Conservation (phyloP, 2,329 filamentous ascomycete genomes). For the Cladosporium oxysporum region DNA sequence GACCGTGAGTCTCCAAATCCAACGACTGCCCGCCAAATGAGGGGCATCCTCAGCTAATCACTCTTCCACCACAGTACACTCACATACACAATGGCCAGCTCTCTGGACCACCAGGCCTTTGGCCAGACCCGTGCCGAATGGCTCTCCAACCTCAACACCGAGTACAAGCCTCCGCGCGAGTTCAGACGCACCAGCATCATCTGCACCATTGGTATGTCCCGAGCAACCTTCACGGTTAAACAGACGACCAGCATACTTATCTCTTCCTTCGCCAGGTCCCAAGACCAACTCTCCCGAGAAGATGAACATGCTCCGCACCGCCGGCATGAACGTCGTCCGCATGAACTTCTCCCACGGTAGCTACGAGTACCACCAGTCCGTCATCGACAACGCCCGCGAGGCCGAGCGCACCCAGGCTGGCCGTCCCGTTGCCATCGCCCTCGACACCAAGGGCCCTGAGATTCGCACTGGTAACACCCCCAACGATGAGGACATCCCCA, state of each 20-base stretch:
- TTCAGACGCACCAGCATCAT: slow-evolving; percentile 98
- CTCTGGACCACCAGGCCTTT: slow-evolving; percentile 78
- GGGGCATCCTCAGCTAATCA: slow-evolving; percentile 19
- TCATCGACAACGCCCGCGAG: slow-evolving; percentile 91
- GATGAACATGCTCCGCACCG: slow-evolving; percentile 86
- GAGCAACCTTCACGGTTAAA: not conserved
- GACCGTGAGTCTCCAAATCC: slow-evolving; percentile 8
- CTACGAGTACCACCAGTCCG: slow-evolving; percentile 96
- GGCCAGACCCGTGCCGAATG: slow-evolving; percentile 72
- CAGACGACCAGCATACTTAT: not conserved
- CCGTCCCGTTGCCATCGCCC: slow-evolving; percentile 91
- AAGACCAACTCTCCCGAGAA: slow-evolving; percentile 98
- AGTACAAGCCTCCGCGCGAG: slow-evolving; percentile 81
- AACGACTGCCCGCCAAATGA: slow-evolving; percentile 10
- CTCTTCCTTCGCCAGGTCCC: slow-evolving; percentile 56
- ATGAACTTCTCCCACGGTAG: slow-evolving; percentile 99
- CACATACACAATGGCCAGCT: slow-evolving; percentile 60
- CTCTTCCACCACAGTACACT: slow-evolving; percentile 6
- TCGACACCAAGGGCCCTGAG: slow-evolving; percentile 82
- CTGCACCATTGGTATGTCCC: slow-evolving; percentile 78
- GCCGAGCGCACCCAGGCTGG: slow-evolving; percentile 77
- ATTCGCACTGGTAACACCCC: slow-evolving; percentile 80
- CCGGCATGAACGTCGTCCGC: slow-evolving; percentile 95
- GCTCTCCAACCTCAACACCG: slow-evolving; percentile 81
- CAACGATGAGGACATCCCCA: slow-evolving; percentile 73